Conservation (phyloP, 768 basidiomycete species). For the Boletus tylopilopsis region DNA sequence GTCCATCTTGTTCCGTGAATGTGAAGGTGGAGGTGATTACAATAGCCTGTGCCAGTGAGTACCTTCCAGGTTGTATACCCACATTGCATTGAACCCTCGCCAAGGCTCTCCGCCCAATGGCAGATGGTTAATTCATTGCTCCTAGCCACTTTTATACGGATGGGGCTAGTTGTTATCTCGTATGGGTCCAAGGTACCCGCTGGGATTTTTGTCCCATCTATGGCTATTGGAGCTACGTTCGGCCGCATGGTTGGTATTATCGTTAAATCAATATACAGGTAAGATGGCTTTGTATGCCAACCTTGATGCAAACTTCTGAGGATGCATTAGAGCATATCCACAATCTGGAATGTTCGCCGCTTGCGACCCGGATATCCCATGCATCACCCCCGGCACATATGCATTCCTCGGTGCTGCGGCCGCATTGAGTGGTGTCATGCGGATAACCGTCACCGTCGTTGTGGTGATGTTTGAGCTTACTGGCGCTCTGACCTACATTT, state of each 20-base stretch:
- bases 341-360: conserved; percentile 84
- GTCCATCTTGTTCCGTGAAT: conserved; percentile 92
- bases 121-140: conserved; percentile 89
- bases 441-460: conserved; percentile 96
- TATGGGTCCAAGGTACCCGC: conserved; percentile 97
- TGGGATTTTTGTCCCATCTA: conserved; percentile 97
- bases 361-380: conserved; percentile 89
- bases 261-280: conserved; percentile 88
- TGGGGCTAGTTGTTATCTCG: conserved; percentile 81
- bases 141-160: conserved; percentile 86
- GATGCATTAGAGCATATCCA: conserved; percentile 62
- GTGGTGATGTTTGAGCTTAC: conserved; percentile 99
- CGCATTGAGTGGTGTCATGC: conserved; percentile 92
- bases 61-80: background rate
- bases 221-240: conserved; percentile 97
- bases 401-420: conserved; percentile 97
- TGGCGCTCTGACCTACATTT: conserved; percentile 92
- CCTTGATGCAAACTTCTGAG: background rate
- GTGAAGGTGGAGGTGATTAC: conserved; percentile 89
- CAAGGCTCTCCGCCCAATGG: conserved; percentile 88
- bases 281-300: conserved; percentile 34
- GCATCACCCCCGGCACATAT: conserved; percentile 98
- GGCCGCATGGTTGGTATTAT: conserved; percentile 97
- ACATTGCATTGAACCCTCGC: conserved; percentile 5
- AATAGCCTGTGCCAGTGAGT: conserved; percentile 94